phyloP scores from a whole-genome alignment of 768 basidiomycete genomes.

The Amanita phalloides region DNA sequence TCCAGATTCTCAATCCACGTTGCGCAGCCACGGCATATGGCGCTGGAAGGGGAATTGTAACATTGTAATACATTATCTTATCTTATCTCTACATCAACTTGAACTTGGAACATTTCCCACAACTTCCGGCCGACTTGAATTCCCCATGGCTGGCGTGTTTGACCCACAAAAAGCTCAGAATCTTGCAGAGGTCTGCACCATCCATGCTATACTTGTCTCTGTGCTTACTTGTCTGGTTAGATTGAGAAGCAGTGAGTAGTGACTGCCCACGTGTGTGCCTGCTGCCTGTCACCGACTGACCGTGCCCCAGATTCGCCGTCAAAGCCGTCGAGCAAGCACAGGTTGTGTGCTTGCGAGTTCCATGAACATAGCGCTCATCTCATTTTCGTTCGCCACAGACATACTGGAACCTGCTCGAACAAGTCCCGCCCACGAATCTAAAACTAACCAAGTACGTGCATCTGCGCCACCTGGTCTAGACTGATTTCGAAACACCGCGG shows the following conservation, averaged over 20 bases:
- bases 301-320: slow-evolving; percentile 62
- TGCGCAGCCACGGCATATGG: slow-evolving; percentile 14
- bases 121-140: background rate
- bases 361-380: background rate
- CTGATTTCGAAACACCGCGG: background rate
- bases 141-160: slow-evolving; percentile 29
- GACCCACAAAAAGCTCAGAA: slow-evolving; percentile 93
- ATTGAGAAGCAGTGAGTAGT: slow-evolving; percentile 89
- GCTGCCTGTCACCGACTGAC: background rate
- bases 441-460: slow-evolving; percentile 67
- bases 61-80: slow-evolving; percentile 3
- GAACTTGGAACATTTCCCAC: background rate
- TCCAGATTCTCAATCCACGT: slow-evolving; percentile 20
- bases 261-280: background rate
- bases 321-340: slow-evolving; percentile 95
- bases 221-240: slow-evolving; percentile 25
- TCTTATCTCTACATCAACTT: background rate
- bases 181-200: slow-evolving; percentile 59
- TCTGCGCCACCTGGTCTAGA: background rate
- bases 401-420: slow-evolving; percentile 89
- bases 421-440: slow-evolving; percentile 65
- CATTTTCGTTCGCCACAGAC: slow-evolving; percentile 37
- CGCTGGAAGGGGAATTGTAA: background rate
- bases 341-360: slow-evolving; percentile 32
- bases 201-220: background rate